Base-by-base conservation (phyloP, 73 alveolate genomes). In the Loxodes magnus region DNA sequence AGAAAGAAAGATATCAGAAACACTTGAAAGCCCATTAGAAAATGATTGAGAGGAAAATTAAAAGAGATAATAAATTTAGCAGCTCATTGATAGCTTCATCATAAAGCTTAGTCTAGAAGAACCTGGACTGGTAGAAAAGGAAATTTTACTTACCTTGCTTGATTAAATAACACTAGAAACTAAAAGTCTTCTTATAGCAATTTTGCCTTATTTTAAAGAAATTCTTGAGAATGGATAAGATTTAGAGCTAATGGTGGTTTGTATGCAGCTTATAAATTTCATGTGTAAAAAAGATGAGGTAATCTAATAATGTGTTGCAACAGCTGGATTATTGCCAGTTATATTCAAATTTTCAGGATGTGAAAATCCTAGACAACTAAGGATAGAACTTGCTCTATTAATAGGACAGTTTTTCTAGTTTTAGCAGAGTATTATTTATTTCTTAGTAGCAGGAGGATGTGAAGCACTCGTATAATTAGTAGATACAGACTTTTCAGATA, bases 341-440 rank as follows among this genome's bases (percentile, higher is more conserved):
- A 51, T 52, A 29, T 39, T 59, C 21, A 17, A 52, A 50, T 51
- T 28, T 35, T 62, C 71, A 1, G 35, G 71, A 2, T 51, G 35
- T 20, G 77, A 63, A 23, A 62, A 38, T 43, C 71, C 44, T 35
- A 69, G 51, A 69, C 77, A 69, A 49, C 43, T 69, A 10, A 29
- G 83, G 26, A 51, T 69, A 19, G 83, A 69, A 51, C 71, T 67
- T 0, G 77, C 83, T 5, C 50, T 36, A 15, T 60, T 69, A 10
- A 44, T 69, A 0, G 83, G 77, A 10, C 56, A 59, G n/a, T 25
- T 69, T n/a, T 57, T 57, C 29, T 24, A 17, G 12, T 21, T 62
- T 5, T 38, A 44, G 3, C 30, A 52, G 17, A 43, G 39, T 31
- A 64, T 34, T 20, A 48, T 58, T 10, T 35, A 63, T 15, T 25